A percentile compares a stretch with the other conserved stretches of the same genome.
These are phyloP conservation scores for Colletotrichum siamense DNA, from an alignment of 2,329 filamentous ascomycete genomes.

Conservation along the genomic window DNA sequence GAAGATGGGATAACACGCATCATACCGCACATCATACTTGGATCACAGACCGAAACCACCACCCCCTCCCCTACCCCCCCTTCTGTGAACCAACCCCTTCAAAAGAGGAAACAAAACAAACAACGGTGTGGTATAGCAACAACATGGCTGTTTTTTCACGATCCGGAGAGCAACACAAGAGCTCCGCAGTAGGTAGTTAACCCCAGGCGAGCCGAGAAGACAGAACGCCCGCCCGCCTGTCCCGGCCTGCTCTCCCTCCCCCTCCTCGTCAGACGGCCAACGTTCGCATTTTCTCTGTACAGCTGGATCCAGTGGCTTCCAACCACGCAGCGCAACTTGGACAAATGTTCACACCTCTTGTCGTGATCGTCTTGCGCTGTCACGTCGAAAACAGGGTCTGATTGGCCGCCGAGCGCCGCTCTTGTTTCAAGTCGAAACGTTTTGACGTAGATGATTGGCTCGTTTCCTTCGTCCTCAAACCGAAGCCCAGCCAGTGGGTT, in stretches of 20 bases:
- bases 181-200: not conserved
- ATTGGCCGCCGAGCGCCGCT: constrained; percentile 11
- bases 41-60: not conserved
- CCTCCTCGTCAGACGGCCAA: constrained; percentile 11
- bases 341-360: not conserved
- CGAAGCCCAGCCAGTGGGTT: constrained; percentile 7
- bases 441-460: constrained; percentile 2
- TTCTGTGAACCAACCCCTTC: not conserved
- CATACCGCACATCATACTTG: not conserved
- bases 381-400: constrained; percentile 10
- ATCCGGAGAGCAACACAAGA: not conserved
- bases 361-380: constrained; percentile 17
- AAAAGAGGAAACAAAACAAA: constrained; percentile 1
- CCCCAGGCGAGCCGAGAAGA: not conserved
- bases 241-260: not conserved
- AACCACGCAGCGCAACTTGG: not conserved
- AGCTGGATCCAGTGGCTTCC: not conserved
- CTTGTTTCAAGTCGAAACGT: constrained; percentile 16
- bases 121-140: not conserved
- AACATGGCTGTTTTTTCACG: not conserved
- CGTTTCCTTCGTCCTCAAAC: constrained; percentile 11
- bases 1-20: not conserved
- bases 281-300: not conserved
- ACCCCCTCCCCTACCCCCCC: not conserved
- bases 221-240: not conserved